Evolutionary conservation across 495 filamentous ascomycete genomes (phyloP).

Genomic region (Aspergillus egyptiacus): DNA sequence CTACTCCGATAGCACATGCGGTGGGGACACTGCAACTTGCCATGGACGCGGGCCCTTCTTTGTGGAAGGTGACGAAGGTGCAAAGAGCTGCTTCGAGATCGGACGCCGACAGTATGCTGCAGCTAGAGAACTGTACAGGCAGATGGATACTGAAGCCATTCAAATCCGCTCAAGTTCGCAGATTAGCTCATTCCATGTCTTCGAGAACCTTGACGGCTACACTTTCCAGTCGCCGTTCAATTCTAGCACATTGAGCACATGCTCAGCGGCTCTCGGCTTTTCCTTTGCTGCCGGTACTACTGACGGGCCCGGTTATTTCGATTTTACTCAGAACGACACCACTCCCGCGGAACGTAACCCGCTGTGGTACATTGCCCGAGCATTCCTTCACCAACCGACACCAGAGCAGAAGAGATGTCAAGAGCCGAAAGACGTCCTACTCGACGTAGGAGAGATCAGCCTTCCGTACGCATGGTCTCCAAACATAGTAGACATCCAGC

Average conservation of each 20-base stretch:
- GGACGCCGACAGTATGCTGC: constrained; percentile 59
- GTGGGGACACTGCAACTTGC: constrained; percentile 66
- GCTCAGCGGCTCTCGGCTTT: constrained; percentile 88
- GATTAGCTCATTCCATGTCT: constrained; percentile 69
- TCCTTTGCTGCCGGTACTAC: constrained; percentile 93
- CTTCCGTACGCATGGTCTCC: constrained; percentile 85
- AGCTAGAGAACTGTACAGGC: constrained; percentile 56
- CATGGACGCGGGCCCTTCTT: constrained; percentile 84
- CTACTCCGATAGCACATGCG: constrained; percentile 76
- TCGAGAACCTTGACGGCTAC: constrained; percentile 68
- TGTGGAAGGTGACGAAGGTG: constrained; percentile 59
- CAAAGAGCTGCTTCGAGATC: constrained; percentile 70
- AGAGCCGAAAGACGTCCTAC: constrained; percentile 74
- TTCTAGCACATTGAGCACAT: constrained; percentile 65
- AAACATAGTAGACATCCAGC: constrained; percentile 89
- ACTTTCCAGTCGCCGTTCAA: constrained; percentile 68
- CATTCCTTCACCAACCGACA: constrained; percentile 64
- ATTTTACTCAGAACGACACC: constrained; percentile 84
- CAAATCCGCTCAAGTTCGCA: constrained; percentile 46
- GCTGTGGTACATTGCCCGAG: constrained; percentile 72
- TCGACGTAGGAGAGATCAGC: constrained; percentile 79
- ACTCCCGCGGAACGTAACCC: constrained; percentile 68
- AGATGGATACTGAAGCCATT: constrained; percentile 41
- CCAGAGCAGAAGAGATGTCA: constrained; percentile 74
- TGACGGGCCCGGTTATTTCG: constrained; percentile 87